These are phyloP conservation scores for Quercus glauca DNA, from an alignment of 306 rosid genomes.

Conservation along the genomic window DNA sequence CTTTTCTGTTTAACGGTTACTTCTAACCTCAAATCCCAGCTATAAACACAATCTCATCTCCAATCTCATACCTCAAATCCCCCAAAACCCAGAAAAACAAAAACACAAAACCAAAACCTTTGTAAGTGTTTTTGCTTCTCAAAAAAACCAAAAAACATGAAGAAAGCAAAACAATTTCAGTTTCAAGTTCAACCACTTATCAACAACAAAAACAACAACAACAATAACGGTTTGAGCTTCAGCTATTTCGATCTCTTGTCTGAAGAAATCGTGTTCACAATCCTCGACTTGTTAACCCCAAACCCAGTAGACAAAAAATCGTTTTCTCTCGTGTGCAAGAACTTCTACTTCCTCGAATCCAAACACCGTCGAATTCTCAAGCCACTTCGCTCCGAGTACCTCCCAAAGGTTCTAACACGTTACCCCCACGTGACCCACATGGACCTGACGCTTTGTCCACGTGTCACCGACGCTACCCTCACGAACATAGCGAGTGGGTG, in stretches of 20 bases:
- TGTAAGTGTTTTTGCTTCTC: neutral
- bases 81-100: neutral
- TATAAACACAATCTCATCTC: neutral
- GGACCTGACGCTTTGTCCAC: constrained; percentile 75
- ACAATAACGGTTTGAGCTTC: neutral
- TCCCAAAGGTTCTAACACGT: constrained; percentile 47
- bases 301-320: constrained; percentile 53
- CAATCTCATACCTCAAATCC: no score
- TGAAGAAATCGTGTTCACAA: constrained; percentile 64
- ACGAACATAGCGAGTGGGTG: constrained; percentile 37
- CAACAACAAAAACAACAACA: neutral
- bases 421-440: constrained; percentile 37
- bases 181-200: neutral
- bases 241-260: constrained; percentile 57
- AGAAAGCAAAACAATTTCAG: constrained; percentile 36
- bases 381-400: constrained; percentile 63
- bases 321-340: constrained; percentile 57
- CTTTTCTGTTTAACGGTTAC: constrained; percentile 31
- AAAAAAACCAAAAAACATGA: constrained; percentile 26
- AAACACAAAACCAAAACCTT: neutral
- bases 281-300: constrained; percentile 58
- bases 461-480: constrained; percentile 48
- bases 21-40: neutral
- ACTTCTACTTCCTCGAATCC: constrained; percentile 58
- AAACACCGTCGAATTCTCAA: constrained; percentile 64